phyloP scores from a whole-genome alignment of 306 rosid species.

The Carpinus fangiana region DNA sequence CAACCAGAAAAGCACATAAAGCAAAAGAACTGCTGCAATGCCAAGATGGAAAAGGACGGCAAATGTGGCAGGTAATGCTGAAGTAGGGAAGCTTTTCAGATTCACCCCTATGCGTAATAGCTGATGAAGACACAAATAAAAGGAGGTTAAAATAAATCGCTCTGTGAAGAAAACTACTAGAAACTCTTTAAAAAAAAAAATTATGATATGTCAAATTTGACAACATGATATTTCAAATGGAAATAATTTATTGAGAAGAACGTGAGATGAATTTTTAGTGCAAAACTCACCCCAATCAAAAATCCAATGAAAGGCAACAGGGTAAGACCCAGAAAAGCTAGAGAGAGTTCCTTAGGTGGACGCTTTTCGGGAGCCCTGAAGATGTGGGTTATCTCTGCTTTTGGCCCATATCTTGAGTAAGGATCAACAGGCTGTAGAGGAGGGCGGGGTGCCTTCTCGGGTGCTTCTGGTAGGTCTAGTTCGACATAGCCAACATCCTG shows the following conservation, averaged over 20 bases:
- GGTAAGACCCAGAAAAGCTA: conserved; percentile 75
- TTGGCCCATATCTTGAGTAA: conserved; percentile 76
- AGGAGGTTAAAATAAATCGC: conserved; percentile 19
- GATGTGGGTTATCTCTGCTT: conserved; percentile 80
- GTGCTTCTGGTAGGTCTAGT: conserved; percentile 95
- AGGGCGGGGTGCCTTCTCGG: conserved; percentile 84
- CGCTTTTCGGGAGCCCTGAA: conserved; percentile 92
- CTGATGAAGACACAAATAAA: conserved; percentile 41
- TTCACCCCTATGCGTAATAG: conserved; percentile 79
- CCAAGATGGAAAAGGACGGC: conserved; percentile 77
- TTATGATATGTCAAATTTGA: too few relatives aligned
- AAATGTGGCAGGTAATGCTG: conserved; percentile 57
- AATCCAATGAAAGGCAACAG: conserved; percentile 76
- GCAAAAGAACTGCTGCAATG: conserved; percentile 76
- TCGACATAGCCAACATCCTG: conserved; percentile 68
- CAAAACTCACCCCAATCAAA: conserved; percentile 81
- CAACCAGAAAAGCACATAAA: conserved; percentile 87
- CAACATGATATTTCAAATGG: not conserved
- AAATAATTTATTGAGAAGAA: conserved; percentile 15
- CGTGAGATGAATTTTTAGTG: not conserved
- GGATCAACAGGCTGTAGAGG: conserved; percentile 72
- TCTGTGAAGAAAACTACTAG: not conserved
- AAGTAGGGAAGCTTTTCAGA: conserved; percentile 79
- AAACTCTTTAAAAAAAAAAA: not conserved
- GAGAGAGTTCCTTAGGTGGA: conserved; percentile 82